phyloP scores from a whole-genome alignment of 805 yeast species.

The Pichia heedii region DNA sequence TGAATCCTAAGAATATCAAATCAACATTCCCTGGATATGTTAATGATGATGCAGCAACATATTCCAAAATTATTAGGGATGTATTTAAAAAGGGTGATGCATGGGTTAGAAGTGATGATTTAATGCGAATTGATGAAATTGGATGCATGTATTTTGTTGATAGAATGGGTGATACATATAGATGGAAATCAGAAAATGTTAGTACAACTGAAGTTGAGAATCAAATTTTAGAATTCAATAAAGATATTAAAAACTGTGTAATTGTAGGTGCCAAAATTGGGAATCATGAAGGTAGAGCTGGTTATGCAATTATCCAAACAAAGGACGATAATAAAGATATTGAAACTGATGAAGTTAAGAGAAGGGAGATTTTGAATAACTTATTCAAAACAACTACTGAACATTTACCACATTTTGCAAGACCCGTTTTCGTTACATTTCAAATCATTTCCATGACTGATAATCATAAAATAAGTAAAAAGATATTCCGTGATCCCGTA shows the following conservation, averaged over 20 bases:
- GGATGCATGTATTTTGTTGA: constrained; percentile 79
- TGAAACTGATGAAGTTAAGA: constrained; percentile 18
- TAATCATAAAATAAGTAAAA: constrained; percentile 75
- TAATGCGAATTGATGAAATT: constrained; percentile 57
- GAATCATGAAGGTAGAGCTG: constrained; percentile 90
- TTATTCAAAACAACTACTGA: constrained; percentile 29
- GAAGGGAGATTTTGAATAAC: constrained; percentile 28
- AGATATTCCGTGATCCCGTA: constrained; percentile 54
- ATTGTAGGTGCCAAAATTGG: constrained; percentile 86
- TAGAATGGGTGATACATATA: constrained; percentile 87
- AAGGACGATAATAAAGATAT: constrained; percentile 12
- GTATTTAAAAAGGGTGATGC: constrained; percentile 85
- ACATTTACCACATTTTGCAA: constrained; percentile 72
- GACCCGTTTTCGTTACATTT: constrained; percentile 75
- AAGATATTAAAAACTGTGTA: constrained; percentile 53
- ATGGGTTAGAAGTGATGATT: constrained; percentile 83
- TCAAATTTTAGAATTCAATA: constrained; percentile 37
- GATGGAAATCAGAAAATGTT: constrained; percentile 96
- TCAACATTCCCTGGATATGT: constrained; percentile 83
- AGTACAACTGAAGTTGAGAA: constrained; percentile 90
- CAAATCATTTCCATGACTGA: constrained; percentile 59
- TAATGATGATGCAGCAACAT: constrained; percentile 71
- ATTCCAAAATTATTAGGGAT: constrained; percentile 61
- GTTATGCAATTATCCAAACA: constrained; percentile 70
- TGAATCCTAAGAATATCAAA: constrained; percentile 52